Evolutionary conservation across 23 red algal species (phyloP).

Genomic region (Cyanidiococcus yangmingshanensis): DNA sequence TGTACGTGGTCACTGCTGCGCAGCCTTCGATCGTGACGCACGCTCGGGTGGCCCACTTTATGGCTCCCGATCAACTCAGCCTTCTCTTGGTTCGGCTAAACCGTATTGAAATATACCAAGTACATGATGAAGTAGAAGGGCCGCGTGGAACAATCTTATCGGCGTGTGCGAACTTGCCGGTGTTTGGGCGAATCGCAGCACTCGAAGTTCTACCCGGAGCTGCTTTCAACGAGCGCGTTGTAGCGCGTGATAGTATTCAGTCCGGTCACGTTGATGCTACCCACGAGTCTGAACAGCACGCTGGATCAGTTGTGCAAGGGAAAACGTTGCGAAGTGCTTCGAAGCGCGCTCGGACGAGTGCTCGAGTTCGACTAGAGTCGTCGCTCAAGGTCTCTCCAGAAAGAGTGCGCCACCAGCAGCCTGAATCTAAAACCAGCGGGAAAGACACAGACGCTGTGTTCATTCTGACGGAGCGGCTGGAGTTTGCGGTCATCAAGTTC

Average conservation of each 20-base stretch:
- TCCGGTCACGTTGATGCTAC: not conserved
- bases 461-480: conserved; percentile 65
- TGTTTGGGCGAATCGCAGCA: not conserved
- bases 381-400: not conserved
- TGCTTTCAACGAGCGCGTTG: not conserved
- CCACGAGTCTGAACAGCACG: not conserved
- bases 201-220: conserved; percentile 12
- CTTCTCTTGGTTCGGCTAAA: conserved; percentile 8
- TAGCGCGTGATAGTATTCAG: not conserved
- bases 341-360: conserved; percentile 4
- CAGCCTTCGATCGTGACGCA: conserved; percentile 13
- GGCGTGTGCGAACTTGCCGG: conserved; percentile 11
- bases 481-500: conserved; percentile 67
- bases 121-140: not conserved
- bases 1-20: conserved; percentile 11
- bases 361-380: not conserved
- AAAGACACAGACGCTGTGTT: conserved; percentile 58
- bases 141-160: not conserved
- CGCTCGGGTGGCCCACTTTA: conserved; percentile 1
- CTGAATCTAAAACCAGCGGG: not conserved
- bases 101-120: conserved; percentile 9
- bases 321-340: not conserved
- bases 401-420: not conserved
- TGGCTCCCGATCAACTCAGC: not conserved
- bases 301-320: not conserved